These are phyloP conservation scores for Venturia carpophila DNA, from an alignment of 2,329 filamentous ascomycete species.

Conservation along the genomic window DNA sequence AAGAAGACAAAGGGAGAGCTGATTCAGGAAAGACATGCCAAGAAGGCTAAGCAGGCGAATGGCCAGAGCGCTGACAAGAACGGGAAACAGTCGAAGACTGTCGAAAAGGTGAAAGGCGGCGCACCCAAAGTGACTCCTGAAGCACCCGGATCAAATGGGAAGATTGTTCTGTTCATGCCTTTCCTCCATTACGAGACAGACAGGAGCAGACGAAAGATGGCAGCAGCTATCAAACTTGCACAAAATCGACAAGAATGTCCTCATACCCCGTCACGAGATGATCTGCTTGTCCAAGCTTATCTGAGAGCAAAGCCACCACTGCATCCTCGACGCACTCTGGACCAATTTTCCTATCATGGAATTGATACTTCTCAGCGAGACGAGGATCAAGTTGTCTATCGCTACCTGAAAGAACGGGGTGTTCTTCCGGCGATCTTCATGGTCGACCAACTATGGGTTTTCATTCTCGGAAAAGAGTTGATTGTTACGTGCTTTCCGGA, in stretches of 20 bases:
- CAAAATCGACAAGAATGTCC: conserved; percentile 21
- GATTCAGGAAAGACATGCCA: conserved; percentile 25
- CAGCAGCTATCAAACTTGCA: conserved; percentile 41
- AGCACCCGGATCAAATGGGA: conserved; percentile 26
- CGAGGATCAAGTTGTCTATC: conserved; percentile 56
- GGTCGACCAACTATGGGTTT: conserved; percentile 64
- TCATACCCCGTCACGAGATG: conserved; percentile 30
- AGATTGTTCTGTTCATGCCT: conserved; percentile 50
- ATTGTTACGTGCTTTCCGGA: conserved; percentile 54
- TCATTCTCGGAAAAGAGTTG: conserved; percentile 49
- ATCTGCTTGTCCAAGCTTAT: conserved; percentile 44
- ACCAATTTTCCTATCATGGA: conserved; percentile 60
- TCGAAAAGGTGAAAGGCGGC: conserved; percentile 8
- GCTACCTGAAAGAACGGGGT: conserved; percentile 41
- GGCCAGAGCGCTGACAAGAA: conserved; percentile 25
- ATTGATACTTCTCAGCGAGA: conserved; percentile 54
- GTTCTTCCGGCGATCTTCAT: conserved; percentile 55
- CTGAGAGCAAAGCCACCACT: conserved; percentile 40
- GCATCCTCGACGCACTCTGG: conserved; percentile 55
- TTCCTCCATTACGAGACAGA: conserved; percentile 59
- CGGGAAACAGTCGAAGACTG: conserved; percentile 2
- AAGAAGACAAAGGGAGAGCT: conserved; percentile 21
- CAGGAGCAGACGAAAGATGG: conserved; percentile 48
- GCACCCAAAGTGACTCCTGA: conserved; percentile 1
- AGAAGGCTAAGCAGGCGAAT: conserved; percentile 27